phyloP scores from a whole-genome alignment of 306 rosid genomes.

The Luffa acutangula region DNA sequence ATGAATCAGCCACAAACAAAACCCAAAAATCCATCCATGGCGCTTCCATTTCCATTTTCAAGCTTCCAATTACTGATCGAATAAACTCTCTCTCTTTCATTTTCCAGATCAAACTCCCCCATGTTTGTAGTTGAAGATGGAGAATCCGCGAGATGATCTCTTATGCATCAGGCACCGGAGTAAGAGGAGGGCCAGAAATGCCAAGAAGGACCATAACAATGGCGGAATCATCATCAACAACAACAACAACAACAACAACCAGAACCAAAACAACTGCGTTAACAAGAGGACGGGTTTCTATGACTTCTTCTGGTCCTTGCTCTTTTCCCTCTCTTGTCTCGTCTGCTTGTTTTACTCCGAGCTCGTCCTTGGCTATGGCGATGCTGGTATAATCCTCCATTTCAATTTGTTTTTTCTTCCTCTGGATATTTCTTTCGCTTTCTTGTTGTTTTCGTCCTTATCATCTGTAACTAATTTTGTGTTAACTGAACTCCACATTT shows the following conservation, averaged over 20 bases:
- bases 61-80: background rate
- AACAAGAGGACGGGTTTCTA: slow-evolving; percentile 28
- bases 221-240: background rate
- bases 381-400: slow-evolving; percentile 28
- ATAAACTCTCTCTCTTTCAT: background rate
- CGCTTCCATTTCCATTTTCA: background rate
- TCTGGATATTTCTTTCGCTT: background rate
- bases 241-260: background rate
- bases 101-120: background rate
- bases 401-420: background rate
- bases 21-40: background rate
- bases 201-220: background rate
- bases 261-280: background rate
- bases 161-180: slow-evolving; percentile 23
- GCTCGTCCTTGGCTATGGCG: slow-evolving; percentile 47
- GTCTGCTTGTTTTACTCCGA: slow-evolving; percentile 41
- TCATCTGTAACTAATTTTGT: background rate
- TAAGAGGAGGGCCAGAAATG: background rate
- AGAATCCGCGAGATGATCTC: slow-evolving; percentile 23
- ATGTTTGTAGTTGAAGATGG: slow-evolving; percentile 35
- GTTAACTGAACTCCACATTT: background rate
- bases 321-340: slow-evolving; percentile 57
- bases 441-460: background rate
- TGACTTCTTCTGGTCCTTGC: slow-evolving; percentile 54
- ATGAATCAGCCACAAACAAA: slow-evolving; percentile 12